A percentile compares a stretch with the other conserved stretches of the same genome.
These are phyloP conservation scores for Ceratobasidium papillatum DNA, from an alignment of 1,284 basidiomycete species.

Conservation along the genomic window DNA sequence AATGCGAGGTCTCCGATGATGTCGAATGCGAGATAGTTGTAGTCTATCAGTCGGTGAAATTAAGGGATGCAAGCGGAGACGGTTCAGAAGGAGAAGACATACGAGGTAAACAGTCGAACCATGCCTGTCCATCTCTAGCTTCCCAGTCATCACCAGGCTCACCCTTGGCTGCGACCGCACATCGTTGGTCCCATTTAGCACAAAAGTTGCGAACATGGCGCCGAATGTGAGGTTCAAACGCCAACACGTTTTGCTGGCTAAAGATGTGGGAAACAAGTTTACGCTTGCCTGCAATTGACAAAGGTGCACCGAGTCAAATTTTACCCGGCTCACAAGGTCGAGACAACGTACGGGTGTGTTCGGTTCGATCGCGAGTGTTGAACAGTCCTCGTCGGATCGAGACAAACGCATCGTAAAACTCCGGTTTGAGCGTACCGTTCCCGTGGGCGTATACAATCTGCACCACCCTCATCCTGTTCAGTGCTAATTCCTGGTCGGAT, in stretches of 20 bases:
- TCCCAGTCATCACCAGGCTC: slow-evolving; percentile 62
- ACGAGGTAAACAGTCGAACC: slow-evolving; percentile 80
- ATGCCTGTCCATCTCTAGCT: slow-evolving; percentile 68
- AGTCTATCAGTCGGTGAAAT: slow-evolving; percentile 52
- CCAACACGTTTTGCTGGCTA: slow-evolving; percentile 81
- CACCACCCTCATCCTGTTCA: background rate
- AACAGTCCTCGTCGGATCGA: slow-evolving; percentile 64
- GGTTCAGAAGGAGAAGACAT: slow-evolving; percentile 47
- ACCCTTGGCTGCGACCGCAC: slow-evolving; percentile 63
- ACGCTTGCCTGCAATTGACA: slow-evolving; percentile 66
- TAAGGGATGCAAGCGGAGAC: slow-evolving; percentile 9
- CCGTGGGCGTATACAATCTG: slow-evolving; percentile 66
- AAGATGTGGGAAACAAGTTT: slow-evolving; percentile 91
- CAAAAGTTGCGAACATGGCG: slow-evolving; percentile 70
- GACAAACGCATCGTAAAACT: slow-evolving; percentile 80
- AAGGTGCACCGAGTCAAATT: background rate
- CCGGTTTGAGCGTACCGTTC: slow-evolving; percentile 77
- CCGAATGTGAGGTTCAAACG: slow-evolving; percentile 66
- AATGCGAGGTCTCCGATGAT: slow-evolving; percentile 87
- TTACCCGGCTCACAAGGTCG: background rate
- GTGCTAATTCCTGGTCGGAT: background rate
- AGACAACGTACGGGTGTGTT: slow-evolving; percentile 64
- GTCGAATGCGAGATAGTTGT: slow-evolving; percentile 87
- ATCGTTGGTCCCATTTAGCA: slow-evolving; percentile 84
- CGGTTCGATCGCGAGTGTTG: slow-evolving; percentile 82